phyloP scores from a whole-genome alignment of 805 yeast species.

The Sugiyamaella valdiviana region DNA sequence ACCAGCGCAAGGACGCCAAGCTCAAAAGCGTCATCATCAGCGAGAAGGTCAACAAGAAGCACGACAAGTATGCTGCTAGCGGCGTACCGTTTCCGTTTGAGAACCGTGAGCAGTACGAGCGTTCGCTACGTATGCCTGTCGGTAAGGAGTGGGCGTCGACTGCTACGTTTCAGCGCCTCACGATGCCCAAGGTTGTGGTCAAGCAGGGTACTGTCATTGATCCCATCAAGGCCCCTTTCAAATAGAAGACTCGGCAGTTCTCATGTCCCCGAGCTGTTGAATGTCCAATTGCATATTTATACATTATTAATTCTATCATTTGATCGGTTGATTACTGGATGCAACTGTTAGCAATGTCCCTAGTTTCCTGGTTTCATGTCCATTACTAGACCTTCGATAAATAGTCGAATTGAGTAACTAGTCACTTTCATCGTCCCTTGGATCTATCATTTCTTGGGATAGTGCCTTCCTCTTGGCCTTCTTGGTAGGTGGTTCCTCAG shows the following conservation, averaged over 20 bases:
- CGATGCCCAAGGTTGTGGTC: slow-evolving; percentile 81
- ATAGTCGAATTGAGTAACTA: too few relatives aligned
- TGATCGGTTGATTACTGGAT: too few relatives aligned
- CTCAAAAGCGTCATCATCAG: slow-evolving; percentile 80
- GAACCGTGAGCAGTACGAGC: slow-evolving; percentile 88
- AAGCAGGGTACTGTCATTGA: slow-evolving; percentile 87
- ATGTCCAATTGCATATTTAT: too few relatives aligned
- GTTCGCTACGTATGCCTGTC: slow-evolving; percentile 89
- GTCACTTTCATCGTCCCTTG: neutral
- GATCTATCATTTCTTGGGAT: neutral
- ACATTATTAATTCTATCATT: neutral
- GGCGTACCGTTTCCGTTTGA: slow-evolving; percentile 96
- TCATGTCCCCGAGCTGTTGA: too few relatives aligned
- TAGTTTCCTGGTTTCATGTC: too few relatives aligned
- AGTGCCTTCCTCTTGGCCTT: neutral
- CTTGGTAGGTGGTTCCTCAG: neutral
- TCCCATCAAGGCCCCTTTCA: slow-evolving; percentile 84
- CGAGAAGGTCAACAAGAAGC: slow-evolving; percentile 79
- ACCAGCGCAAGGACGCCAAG: slow-evolving; percentile 70
- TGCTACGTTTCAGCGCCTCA: slow-evolving; percentile 76
- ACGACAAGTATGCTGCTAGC: slow-evolving; percentile 74
- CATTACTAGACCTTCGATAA: too few relatives aligned
- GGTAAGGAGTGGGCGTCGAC: slow-evolving; percentile 96
- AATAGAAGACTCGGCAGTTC: slow-evolving; percentile 27
- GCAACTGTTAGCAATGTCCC: too few relatives aligned